Evolutionary conservation across 2,329 filamentous ascomycete species (phyloP).

Genomic region (Zasmidium citrigriseum): DNA sequence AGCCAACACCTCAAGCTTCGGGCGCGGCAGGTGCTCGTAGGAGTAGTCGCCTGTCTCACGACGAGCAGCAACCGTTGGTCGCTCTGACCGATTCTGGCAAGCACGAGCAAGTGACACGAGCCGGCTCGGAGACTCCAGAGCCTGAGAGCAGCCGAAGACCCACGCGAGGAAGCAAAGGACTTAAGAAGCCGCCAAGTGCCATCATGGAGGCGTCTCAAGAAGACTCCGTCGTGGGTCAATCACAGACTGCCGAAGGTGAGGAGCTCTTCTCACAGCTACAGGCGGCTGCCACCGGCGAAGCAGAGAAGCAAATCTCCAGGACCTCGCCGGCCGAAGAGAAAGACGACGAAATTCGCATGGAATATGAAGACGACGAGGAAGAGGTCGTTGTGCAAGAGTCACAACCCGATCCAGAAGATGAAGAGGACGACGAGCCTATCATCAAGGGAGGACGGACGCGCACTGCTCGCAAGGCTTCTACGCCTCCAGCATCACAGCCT

Average conservation of each 20-base stretch:
- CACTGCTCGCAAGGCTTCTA: conserved; percentile 31
- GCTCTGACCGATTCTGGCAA: conserved; percentile 61
- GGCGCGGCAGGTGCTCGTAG: conserved; percentile 44
- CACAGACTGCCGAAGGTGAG: conserved; percentile 33
- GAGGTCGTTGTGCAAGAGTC: conserved; percentile 48
- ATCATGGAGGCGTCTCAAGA: conserved; percentile 59
- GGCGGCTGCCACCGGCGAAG: conserved; percentile 29
- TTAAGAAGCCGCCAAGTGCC: conserved; percentile 50
- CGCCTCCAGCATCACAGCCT: conserved; percentile 35
- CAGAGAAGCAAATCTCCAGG: conserved; percentile 33
- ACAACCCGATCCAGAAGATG: conserved; percentile 44
- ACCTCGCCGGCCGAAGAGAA: conserved; percentile 35
- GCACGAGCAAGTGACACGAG: conserved; percentile 56
- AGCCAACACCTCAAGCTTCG: conserved; percentile 34
- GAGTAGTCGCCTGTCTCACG: conserved; percentile 61
- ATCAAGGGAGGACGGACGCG: conserved; percentile 47
- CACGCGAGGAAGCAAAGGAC: conserved; percentile 49
- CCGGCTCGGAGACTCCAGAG: conserved; percentile 55
- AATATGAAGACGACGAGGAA: conserved; percentile 42
- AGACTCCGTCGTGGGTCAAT: conserved; percentile 37
- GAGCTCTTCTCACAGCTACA: conserved; percentile 34
- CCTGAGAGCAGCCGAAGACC: conserved; percentile 41
- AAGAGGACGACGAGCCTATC: conserved; percentile 58
- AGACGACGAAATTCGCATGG: conserved; percentile 35
- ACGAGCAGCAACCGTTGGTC: conserved; percentile 57